phyloP scores from a whole-genome alignment of 2,329 filamentous ascomycete genomes.

The Ophiosphaerella korrae region DNA sequence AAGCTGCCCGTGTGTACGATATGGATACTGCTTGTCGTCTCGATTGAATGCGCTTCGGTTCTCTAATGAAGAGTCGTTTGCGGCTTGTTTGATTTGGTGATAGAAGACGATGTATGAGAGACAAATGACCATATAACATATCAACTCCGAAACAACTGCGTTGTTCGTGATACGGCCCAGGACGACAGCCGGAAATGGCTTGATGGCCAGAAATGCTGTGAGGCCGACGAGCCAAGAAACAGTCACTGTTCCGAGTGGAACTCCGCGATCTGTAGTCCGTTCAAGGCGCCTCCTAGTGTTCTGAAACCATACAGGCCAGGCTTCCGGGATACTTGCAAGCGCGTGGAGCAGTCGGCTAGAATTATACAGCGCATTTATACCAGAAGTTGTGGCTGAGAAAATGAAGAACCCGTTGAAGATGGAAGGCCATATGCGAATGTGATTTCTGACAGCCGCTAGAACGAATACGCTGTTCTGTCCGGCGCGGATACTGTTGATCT shows the following conservation, averaged over 20 bases:
- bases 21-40: conserved; percentile 36
- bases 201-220: conserved; percentile 45
- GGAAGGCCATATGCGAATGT: conserved; percentile 46
- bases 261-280: conserved; percentile 43
- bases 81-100: conserved; percentile 29
- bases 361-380: conserved; percentile 51
- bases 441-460: conserved; percentile 49
- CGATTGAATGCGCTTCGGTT: conserved; percentile 33
- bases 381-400: conserved; percentile 51
- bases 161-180: conserved; percentile 45
- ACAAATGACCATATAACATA: conserved; percentile 44
- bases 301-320: conserved; percentile 46
- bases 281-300: conserved; percentile 41
- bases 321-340: conserved; percentile 48
- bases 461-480: conserved; percentile 49
- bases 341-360: conserved; percentile 52
- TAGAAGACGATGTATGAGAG: conserved; percentile 43
- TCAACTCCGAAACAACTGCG: conserved; percentile 45
- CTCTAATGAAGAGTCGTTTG: conserved; percentile 30
- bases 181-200: conserved; percentile 28
- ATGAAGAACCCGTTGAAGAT: conserved; percentile 55
- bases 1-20: conserved; percentile 32
- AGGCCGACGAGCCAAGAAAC: conserved; percentile 47
- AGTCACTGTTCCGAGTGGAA: conserved; percentile 48
- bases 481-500: conserved; percentile 31